These are phyloP conservation scores for Inonotus obliquus DNA, from an alignment of 1,284 basidiomycete species.

Conservation along the genomic window DNA sequence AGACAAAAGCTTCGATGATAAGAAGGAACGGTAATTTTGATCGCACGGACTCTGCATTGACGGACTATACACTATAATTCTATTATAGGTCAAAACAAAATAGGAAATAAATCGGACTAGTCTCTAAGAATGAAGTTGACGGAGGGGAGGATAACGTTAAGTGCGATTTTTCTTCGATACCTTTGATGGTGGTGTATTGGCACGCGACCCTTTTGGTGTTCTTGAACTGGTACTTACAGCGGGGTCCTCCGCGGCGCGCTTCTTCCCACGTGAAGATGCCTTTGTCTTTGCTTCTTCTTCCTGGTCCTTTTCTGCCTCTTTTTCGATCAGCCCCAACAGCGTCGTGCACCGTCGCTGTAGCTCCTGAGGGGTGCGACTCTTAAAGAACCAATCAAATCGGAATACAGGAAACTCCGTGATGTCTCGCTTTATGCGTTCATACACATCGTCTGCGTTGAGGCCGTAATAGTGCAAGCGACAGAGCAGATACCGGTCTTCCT, in stretches of 20 bases:
- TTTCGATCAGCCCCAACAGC: constrained; percentile 86
- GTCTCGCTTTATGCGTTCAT: constrained; percentile 95
- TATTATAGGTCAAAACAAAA: not conserved
- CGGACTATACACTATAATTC: not conserved
- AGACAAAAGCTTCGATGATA: not conserved
- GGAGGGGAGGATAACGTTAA: not conserved
- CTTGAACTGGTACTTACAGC: not conserved
- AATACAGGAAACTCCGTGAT: constrained; percentile 96
- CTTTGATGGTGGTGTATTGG: constrained; percentile 15
- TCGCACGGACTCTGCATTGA: not conserved
- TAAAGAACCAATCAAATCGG: constrained; percentile 99
- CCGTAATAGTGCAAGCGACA: constrained; percentile 92
- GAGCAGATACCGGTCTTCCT: constrained; percentile 94
- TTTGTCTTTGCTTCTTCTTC: constrained; percentile 64
- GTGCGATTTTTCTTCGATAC: constrained; percentile 11
- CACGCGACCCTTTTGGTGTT: constrained; percentile 11
- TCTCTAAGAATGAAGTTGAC: not conserved
- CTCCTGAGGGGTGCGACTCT: constrained; percentile 90
- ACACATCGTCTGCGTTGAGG: constrained; percentile 88
- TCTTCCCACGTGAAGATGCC: constrained; percentile 43
- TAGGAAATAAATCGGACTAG: too few species aligned
- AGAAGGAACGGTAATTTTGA: not conserved
- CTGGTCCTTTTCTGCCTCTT: constrained; percentile 69
- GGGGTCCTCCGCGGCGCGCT: constrained; percentile 7
- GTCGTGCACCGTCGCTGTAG: constrained; percentile 88